Conservation (phyloP, 345 rosid species). For the Camelina hispida region DNA sequence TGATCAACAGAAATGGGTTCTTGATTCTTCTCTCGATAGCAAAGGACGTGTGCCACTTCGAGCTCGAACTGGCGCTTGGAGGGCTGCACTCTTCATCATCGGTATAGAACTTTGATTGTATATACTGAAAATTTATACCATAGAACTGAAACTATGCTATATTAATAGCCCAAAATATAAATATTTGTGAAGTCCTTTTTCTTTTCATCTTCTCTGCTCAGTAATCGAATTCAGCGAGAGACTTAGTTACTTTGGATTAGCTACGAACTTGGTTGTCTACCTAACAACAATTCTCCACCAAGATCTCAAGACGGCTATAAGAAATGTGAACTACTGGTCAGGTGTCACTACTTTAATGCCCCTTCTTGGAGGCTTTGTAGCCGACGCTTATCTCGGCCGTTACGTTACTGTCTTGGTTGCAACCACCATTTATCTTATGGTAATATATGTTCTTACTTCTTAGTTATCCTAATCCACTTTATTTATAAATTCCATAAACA, state of each 20-base stretch:
- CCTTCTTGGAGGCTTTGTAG: slow-evolving; percentile 91
- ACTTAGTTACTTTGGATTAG: slow-evolving; percentile 84
- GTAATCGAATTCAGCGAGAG: slow-evolving; percentile 96
- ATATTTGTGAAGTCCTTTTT: slow-evolving; percentile 14
- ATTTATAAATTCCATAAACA: background rate
- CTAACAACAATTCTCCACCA: slow-evolving; percentile 78
- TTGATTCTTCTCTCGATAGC: slow-evolving; percentile 67
- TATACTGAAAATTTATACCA: background rate
- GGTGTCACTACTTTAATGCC: slow-evolving; percentile 97
- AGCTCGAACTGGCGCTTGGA: slow-evolving; percentile 76
- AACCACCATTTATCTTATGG: slow-evolving; percentile 66
- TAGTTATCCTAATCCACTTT: background rate
- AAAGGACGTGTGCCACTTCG: slow-evolving; percentile 62
- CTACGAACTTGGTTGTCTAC: slow-evolving; percentile 84
- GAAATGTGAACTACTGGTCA: slow-evolving; percentile 82
- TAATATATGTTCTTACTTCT: slow-evolving; percentile 33
- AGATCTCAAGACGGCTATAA: slow-evolving; percentile 82
- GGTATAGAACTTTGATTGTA: slow-evolving; percentile 40
- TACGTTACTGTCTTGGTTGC: slow-evolving; percentile 66
- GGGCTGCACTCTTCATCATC: slow-evolving; percentile 72
- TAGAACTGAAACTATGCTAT: slow-evolving; percentile 17
- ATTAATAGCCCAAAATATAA: background rate
- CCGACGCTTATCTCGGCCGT: slow-evolving; percentile 87
- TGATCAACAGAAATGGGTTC: slow-evolving; percentile 65
- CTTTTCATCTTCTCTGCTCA: slow-evolving; percentile 39